Conservation (phyloP, 306 rosid genomes). For the Pterocarpus santalinus region DNA sequence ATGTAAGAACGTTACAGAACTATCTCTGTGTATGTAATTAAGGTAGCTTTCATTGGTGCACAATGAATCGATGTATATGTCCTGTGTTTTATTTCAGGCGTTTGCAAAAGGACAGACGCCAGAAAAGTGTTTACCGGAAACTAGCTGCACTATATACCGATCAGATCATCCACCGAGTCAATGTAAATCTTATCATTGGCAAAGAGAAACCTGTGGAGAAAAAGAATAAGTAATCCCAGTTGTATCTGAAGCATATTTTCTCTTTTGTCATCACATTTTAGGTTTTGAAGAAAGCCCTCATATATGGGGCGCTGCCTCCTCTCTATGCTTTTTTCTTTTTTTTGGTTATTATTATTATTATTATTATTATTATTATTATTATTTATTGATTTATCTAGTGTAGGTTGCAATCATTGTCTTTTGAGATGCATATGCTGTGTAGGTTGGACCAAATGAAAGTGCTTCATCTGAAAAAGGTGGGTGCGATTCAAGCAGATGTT, state of each 20-base stretch:
- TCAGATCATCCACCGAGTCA: not conserved
- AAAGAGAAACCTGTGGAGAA: not conserved
- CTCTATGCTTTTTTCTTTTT: not conserved
- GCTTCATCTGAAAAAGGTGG: slow-evolving; percentile 42
- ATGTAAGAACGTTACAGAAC: too few relatives aligned
- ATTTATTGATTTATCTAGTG: not conserved
- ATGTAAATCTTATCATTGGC: slow-evolving; percentile 2
- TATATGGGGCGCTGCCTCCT: not conserved
- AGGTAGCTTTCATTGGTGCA: not conserved
- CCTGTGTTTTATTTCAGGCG: too few relatives aligned
- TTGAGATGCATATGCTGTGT: slow-evolving; percentile 29
- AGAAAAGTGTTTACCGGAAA: not conserved
- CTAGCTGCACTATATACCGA: not conserved
- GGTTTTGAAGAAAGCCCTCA: not conserved
- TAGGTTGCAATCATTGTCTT: slow-evolving; percentile 17
- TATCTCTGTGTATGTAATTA: not conserved
- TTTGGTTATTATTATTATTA: too few relatives aligned
- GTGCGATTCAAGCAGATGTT: slow-evolving; percentile 27
- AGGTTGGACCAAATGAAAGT: slow-evolving; percentile 49
- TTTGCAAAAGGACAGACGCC: too few relatives aligned
- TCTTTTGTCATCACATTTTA: not conserved
- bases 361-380: too few relatives aligned
- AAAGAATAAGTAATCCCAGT: too few relatives aligned
- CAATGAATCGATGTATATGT: not conserved
- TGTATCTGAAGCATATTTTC: too few relatives aligned